These are phyloP conservation scores for Zymoseptoria ardabiliae DNA, from an alignment of 2,329 filamentous ascomycete species.

Conservation along the genomic window DNA sequence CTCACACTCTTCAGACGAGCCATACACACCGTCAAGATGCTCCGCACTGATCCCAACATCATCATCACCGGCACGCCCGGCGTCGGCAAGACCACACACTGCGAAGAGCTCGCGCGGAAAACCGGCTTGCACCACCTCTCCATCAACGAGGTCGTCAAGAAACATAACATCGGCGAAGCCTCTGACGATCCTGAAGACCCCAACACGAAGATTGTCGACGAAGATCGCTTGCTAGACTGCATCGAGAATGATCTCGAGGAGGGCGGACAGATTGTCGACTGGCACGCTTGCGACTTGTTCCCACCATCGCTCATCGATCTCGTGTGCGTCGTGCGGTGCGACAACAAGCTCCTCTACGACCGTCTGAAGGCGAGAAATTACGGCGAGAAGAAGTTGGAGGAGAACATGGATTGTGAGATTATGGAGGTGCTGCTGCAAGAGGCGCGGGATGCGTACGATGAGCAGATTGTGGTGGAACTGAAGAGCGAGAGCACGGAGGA, in stretches of 20 bases:
- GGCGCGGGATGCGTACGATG: constrained; percentile 76
- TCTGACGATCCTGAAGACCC: constrained; percentile 67
- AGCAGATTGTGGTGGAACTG: constrained; percentile 83
- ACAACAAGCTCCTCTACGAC: constrained; percentile 77
- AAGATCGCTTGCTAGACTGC: constrained; percentile 83
- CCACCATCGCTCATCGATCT: constrained; percentile 91
- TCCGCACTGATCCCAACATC: constrained; percentile 64
- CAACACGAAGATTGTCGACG: constrained; percentile 87
- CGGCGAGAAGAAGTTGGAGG: constrained; percentile 78
- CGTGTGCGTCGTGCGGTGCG: constrained; percentile 80
- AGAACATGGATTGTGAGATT: constrained; percentile 95
- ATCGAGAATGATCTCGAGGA: constrained; percentile 72
- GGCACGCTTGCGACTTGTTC: constrained; percentile 96
- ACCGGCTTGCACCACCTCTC: constrained; percentile 75
- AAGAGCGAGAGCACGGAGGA: constrained; percentile 74
- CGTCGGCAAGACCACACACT: constrained; percentile 91
- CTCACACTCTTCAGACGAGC: background rate
- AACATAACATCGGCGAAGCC: constrained; percentile 76
- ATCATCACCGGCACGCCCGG: constrained; percentile 93
- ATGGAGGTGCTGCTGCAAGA: constrained; percentile 93
- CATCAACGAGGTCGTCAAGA: constrained; percentile 87
- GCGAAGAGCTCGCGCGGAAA: constrained; percentile 68
- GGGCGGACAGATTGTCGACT: constrained; percentile 88
- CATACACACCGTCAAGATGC: constrained; percentile 23
- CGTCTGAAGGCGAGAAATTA: constrained; percentile 73